These are phyloP conservation scores for Coriolopsis trogii DNA, from an alignment of 1,284 basidiomycete genomes.

Conservation along the genomic window DNA sequence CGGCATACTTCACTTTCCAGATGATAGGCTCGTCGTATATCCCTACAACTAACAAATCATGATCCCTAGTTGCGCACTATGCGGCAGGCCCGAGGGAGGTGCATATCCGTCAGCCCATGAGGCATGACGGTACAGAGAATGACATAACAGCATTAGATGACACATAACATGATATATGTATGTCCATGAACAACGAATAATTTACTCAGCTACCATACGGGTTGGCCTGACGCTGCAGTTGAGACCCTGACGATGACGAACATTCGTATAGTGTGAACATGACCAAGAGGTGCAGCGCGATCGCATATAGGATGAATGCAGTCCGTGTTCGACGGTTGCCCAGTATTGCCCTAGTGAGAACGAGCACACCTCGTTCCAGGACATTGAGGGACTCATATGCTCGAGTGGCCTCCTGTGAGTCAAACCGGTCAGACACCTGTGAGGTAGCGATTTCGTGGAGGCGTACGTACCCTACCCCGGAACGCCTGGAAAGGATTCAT, in stretches of 20 bases:
- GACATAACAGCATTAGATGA: too few species aligned
- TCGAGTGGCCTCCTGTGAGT: slow-evolving; percentile 86
- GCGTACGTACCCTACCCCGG: slow-evolving; percentile 81
- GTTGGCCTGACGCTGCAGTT: slow-evolving; percentile 51
- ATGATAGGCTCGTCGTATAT: too few species aligned
- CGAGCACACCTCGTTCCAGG: slow-evolving; percentile 86
- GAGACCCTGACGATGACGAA: slow-evolving; percentile 50
- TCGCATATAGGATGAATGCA: slow-evolving; percentile 82
- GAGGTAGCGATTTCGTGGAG: neutral
- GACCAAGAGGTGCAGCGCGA: slow-evolving; percentile 77
- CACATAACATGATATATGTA: too few species aligned
- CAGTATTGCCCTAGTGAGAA: slow-evolving; percentile 84
- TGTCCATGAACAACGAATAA: too few species aligned
- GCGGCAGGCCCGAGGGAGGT: too few species aligned
- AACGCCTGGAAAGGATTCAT: slow-evolving; percentile 99
- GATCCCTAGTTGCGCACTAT: too few species aligned
- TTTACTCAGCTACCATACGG: slow-evolving; percentile 21
- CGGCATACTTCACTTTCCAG: too few species aligned
- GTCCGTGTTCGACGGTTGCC: slow-evolving; percentile 86
- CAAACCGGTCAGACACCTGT: neutral
- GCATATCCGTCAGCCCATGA: too few species aligned
- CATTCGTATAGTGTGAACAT: slow-evolving; percentile 81
- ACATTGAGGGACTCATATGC: slow-evolving; percentile 93
- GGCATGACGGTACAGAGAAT: too few species aligned
- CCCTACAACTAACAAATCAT: too few species aligned